A percentile compares a stretch with the other conserved stretches of the same genome.
These are phyloP conservation scores for Lasiodiplodia hormozganensis DNA, from an alignment of 2,329 filamentous ascomycete species.

Conservation along the genomic window DNA sequence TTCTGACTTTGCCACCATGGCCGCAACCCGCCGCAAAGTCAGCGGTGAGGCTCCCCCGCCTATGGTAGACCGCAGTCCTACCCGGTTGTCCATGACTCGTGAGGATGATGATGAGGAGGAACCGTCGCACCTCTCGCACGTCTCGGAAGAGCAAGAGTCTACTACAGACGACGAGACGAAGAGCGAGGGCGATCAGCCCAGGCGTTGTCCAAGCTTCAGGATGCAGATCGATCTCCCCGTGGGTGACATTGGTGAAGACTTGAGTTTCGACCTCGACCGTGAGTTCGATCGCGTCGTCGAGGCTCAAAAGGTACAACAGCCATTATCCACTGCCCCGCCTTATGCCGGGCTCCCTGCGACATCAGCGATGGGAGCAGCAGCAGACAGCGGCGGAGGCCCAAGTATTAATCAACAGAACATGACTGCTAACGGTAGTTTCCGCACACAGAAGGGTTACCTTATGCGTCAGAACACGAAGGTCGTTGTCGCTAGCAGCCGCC, in stretches of 20 bases:
- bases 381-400: background rate
- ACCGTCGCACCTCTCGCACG: conserved; percentile 12
- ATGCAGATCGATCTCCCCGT: conserved; percentile 84
- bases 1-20: conserved; percentile 83
- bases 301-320: conserved; percentile 85
- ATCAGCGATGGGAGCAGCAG: background rate
- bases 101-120: conserved; percentile 29
- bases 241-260: conserved; percentile 71
- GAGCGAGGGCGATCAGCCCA: conserved; percentile 32
- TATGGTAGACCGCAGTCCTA: conserved; percentile 47
- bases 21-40: conserved; percentile 82
- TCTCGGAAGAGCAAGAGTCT: conserved; percentile 37
- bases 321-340: conserved; percentile 21
- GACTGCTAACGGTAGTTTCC: conserved; percentile 23
- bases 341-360: background rate
- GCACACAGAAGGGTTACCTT: conserved; percentile 88
- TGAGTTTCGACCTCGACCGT: conserved; percentile 84
- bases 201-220: conserved; percentile 40
- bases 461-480: conserved; percentile 99
- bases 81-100: conserved; percentile 43
- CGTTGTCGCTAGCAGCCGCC: conserved; percentile 81
- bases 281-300: conserved; percentile 97
- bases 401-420: background rate
- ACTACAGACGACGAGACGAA: conserved; percentile 39
- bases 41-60: conserved; percentile 71